phyloP scores from a whole-genome alignment of 371 early-diverging fungal species.

The Umbelopsis sp. region DNA sequence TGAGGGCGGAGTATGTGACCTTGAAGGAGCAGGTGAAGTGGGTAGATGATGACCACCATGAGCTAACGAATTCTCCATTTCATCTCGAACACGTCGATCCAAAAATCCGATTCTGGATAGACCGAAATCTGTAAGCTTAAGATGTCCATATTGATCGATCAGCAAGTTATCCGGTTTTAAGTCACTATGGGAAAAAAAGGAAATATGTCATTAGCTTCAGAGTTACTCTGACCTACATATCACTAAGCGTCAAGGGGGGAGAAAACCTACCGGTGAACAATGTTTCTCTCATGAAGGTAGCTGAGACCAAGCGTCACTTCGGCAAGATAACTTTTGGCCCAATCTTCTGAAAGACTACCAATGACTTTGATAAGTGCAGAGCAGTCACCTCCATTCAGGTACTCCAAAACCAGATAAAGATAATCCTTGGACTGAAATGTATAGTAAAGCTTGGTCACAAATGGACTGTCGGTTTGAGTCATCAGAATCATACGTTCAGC shows the following conservation, averaged over 20 bases:
- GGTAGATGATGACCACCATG: conserved; percentile 35
- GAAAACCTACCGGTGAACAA: conserved; percentile 77
- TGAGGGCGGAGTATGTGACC: conserved; percentile 42
- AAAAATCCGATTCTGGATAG: conserved; percentile 87
- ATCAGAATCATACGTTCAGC: conserved; percentile 86
- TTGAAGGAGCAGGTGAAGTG: conserved; percentile 47
- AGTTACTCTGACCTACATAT: neutral
- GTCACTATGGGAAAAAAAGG: conserved; percentile 55
- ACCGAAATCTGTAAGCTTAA: conserved; percentile 96
- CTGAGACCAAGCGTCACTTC: conserved; percentile 94
- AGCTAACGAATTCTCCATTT: conserved; percentile 29
- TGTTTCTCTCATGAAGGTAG: conserved; percentile 85
- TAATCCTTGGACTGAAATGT: conserved; percentile 93
- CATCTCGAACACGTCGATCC: conserved; percentile 75
- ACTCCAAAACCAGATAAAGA: conserved; percentile 95
- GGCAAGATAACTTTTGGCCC: conserved; percentile 91
- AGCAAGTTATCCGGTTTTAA: conserved; percentile 92
- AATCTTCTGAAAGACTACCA: conserved; percentile 86
- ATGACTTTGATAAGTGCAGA: conserved; percentile 88
- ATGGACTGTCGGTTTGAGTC: conserved; percentile 88
- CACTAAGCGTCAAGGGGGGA: neutral
- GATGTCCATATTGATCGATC: conserved; percentile 88
- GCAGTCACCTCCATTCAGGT: conserved; percentile 96
- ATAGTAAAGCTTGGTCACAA: conserved; percentile 92
- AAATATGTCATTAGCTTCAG: neutral